Evolutionary conservation across 495 filamentous ascomycete species (phyloP), one percentile per base, ranked within the genome.

Genomic region (Parmelia sp.): DNA sequence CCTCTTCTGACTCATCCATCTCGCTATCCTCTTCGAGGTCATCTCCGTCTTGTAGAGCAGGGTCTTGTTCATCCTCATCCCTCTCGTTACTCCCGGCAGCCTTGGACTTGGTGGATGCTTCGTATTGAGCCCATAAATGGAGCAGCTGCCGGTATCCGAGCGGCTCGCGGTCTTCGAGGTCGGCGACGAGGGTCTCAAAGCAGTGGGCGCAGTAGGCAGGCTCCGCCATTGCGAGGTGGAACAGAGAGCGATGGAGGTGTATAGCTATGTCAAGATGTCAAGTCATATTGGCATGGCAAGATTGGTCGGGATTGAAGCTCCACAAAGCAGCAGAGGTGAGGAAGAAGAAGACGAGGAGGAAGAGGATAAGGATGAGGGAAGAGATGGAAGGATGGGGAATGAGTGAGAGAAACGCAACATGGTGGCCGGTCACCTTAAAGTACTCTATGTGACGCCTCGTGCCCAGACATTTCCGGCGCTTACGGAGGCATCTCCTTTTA

Each of bases 141-240:
- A 94, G 83, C 65, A 96, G 81, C 58, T 87, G 77, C 42, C 75
- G 62, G 9, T 97, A 83, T 59, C 75, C 79, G 66, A 80, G 81
- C 56, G 78, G 79, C 71, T 77, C 76, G 19, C 84, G 80, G 58
- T 82, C 76, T 70, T 89, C 81, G 57, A 89, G 84, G 64, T 78
- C 83, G 29, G 89, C 84, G 21, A 80, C 72, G 8, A 98, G 88
- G 25, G 79, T 77, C 75, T 98, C 92, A 81, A 97, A 97, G 77
- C 91, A 96, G 76, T 86, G 95, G 64, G 90, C 86, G 72, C 92
- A 97, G 69, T 97, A 92, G 49, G 86, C 86, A 57, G 82, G 72
- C 47, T 86, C 87, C 33, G 94, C 92, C 93, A 97, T 98, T 19
- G 12, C 29, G n/a, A 0, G 11, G 12, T 49, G 45, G 8, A 12